phyloP scores from a whole-genome alignment of 495 filamentous ascomycete genomes.

The Daldinia grandis region DNA sequence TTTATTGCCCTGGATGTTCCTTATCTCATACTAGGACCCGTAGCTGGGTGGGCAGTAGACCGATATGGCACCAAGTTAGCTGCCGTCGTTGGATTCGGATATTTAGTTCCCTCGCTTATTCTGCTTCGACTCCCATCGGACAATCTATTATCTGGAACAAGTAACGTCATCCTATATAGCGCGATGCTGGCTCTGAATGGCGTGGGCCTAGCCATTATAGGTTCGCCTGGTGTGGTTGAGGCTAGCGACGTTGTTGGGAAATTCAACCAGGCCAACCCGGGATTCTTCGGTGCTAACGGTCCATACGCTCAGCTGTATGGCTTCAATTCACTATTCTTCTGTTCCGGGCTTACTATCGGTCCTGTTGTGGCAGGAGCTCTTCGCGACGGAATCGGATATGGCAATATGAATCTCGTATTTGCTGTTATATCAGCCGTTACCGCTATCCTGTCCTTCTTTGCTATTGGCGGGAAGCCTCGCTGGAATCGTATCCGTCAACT shows the following conservation, averaged over 20 bases:
- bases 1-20: slow-evolving; percentile 65
- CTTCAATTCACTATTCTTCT: slow-evolving; percentile 61
- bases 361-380: slow-evolving; percentile 31
- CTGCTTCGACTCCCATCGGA: slow-evolving; percentile 51
- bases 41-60: background rate
- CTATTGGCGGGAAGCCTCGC: slow-evolving; percentile 56
- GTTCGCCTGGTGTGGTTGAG: slow-evolving; percentile 44
- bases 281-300: slow-evolving; percentile 49
- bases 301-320: slow-evolving; percentile 68
- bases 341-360: background rate
- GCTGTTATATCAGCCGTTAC: slow-evolving; percentile 56
- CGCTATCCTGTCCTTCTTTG: slow-evolving; percentile 55
- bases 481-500: background rate
- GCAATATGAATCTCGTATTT: slow-evolving; percentile 65
- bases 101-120: slow-evolving; percentile 58
- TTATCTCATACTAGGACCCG: slow-evolving; percentile 30
- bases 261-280: slow-evolving; percentile 52
- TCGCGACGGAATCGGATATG: slow-evolving; percentile 62
- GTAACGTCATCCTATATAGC: background rate
- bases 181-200: background rate
- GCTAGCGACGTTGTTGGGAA: slow-evolving; percentile 46
- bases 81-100: slow-evolving; percentile 57
- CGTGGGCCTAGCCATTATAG: slow-evolving; percentile 52
- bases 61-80: slow-evolving; percentile 50
- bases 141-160: background rate